Conservation (phyloP, 305 asterid genomes). For the Euphrasia arctica region DNA sequence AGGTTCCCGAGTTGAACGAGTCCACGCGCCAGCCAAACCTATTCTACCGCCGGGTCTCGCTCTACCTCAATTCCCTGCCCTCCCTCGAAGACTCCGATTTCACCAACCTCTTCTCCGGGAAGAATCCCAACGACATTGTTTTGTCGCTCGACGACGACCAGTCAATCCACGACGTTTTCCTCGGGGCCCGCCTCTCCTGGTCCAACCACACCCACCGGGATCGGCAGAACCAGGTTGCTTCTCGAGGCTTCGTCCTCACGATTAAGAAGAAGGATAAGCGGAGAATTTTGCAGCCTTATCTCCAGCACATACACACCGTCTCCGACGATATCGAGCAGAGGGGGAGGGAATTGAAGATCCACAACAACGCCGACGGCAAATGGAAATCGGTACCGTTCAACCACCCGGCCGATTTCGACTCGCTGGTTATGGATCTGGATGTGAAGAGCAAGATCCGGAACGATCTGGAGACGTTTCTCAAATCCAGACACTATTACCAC, state of each 20-base stretch:
- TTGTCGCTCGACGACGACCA: constrained; percentile 53
- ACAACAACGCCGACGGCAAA: constrained; percentile 35
- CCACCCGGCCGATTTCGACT: constrained; percentile 62
- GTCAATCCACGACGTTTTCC: constrained; percentile 48
- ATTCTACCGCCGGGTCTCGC: constrained; percentile 48
- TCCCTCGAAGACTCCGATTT: constrained; percentile 66
- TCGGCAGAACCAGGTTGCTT: constrained; percentile 22
- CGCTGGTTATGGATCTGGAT: constrained; percentile 58
- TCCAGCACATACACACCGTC: constrained; percentile 62
- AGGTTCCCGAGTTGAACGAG: constrained; percentile 60
- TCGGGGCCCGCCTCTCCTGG: constrained; percentile 66
- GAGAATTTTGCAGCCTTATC: constrained; percentile 60
- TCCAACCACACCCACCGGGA: constrained; percentile 32
- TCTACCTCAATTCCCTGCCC: constrained; percentile 52
- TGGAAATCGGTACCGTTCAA: constrained; percentile 61
- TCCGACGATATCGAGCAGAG: constrained; percentile 57
- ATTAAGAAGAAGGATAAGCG: constrained; percentile 61
- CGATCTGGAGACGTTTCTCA: constrained; percentile 58
- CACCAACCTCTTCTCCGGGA: constrained; percentile 59
- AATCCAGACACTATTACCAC: constrained; percentile 67
- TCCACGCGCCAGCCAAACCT: constrained; percentile 50
- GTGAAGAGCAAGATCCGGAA: constrained; percentile 48
- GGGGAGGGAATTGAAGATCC: constrained; percentile 44
- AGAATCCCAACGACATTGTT: constrained; percentile 51
- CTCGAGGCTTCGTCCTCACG: constrained; percentile 43